Base-by-base conservation (phyloP, 352 stramenopile species). In the Globisporangium alternatum region DNA sequence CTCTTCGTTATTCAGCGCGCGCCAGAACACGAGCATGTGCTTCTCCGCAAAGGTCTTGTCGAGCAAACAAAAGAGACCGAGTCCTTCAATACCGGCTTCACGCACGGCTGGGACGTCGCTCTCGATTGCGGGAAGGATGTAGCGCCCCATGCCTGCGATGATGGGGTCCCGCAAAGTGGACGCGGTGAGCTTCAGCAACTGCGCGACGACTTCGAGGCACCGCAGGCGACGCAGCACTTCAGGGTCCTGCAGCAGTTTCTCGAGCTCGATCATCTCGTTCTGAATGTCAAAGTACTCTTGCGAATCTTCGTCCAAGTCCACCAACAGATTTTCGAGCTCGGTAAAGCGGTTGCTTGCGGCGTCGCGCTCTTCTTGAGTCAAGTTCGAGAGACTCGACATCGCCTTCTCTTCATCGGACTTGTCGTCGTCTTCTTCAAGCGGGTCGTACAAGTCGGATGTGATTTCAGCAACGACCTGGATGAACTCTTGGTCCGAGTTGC, bases 1-100 rank as follows among this genome's bases (percentile, higher is more conserved):
- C 35, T 92, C 77, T 9, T 82, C 76, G 45, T 89, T 89, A 69
- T 89, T 91, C 49, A 93, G 71, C 1, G 83, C 85, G 41, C 77
- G 77, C 85, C 82, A 93, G 61, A 93, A 93, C 3, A 91, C 77
- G 51, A 91, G 75, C 63, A 91, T 69, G 58, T 93, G 85, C 1
- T 77, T 70, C 48, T 89, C 79, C 0, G 85, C 83, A 5, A 91
- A 75, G 31, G 78, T 70, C 49, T 88, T 84, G 41, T 93, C 85
- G 8, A 93, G 73, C 52, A 93, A 39, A 58, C 76, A 88, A 39
- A 86, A 89, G 4, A 93, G 65, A 10, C 82, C 85, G 12, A 93
- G 69, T 52, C 85, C 89, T 62, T 92, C 83, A 62, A 93, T 80
- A 33, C 80, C 85, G 15, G 78, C 77, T 68, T 91, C 85, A 51